phyloP scores from a whole-genome alignment of 345 rosid species.

The Salix caprea region DNA sequence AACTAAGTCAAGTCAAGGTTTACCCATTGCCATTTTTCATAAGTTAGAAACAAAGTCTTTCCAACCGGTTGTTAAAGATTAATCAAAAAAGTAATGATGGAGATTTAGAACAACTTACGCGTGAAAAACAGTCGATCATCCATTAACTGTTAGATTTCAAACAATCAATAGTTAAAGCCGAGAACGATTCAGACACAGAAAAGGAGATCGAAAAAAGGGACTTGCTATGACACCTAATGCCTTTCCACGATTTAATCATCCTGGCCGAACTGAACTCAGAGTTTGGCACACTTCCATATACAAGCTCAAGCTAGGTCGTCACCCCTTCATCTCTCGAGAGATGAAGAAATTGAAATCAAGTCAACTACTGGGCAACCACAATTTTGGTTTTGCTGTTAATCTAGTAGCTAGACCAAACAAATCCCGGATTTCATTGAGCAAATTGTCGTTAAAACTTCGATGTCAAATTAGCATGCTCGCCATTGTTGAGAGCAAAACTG shows the following conservation, averaged over 20 bases:
- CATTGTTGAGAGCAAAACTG: background rate
- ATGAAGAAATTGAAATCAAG: background rate
- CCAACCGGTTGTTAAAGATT: background rate
- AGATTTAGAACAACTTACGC: background rate
- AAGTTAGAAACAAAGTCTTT: background rate
- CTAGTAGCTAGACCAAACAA: background rate
- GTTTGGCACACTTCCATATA: background rate
- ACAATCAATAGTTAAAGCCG: background rate
- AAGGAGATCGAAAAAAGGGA: background rate
- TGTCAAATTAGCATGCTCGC: background rate
- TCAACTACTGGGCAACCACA: background rate
- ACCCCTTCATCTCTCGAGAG: slow-evolving; percentile 1
- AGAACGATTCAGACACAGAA: background rate
- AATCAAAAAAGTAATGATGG: slow-evolving; percentile 1
- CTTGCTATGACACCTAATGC: background rate
- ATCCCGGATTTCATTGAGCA: background rate
- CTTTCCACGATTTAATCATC: background rate
- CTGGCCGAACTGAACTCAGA: background rate
- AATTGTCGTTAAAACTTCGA: background rate
- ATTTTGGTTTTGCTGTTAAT: background rate
- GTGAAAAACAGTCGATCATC: background rate
- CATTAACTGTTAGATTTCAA: background rate
- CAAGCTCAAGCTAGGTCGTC: background rate
- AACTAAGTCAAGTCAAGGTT: slow-evolving; percentile 5
- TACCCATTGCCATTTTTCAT: background rate